Conservation (phyloP, 352 stramenopile species). For the Phytophthora foliorum region DNA sequence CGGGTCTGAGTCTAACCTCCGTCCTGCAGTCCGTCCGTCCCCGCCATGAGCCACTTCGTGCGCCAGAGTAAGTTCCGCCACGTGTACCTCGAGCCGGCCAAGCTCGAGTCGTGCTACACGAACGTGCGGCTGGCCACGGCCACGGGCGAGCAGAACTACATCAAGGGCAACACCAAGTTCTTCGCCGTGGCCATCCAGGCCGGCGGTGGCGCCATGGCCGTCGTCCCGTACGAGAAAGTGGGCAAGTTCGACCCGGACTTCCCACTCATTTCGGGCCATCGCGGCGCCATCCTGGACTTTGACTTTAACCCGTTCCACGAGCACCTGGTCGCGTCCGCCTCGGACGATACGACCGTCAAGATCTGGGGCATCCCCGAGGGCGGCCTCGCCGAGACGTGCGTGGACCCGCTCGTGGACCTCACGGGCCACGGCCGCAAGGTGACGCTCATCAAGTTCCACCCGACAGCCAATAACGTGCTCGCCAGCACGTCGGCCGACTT, state of each 20-base stretch:
- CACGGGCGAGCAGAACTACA: slow-evolving; percentile 99
- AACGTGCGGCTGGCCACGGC: slow-evolving; percentile 96
- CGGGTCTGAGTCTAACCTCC: not conserved
- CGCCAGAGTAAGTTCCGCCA: slow-evolving; percentile 98
- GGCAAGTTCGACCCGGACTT: slow-evolving; percentile 96
- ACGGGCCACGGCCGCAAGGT: slow-evolving; percentile 96
- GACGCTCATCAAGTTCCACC: slow-evolving; percentile 98
- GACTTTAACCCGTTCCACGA: slow-evolving; percentile 99
- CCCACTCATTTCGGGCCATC: slow-evolving; percentile 96
- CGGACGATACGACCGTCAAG: slow-evolving; percentile 98
- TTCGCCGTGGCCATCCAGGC: slow-evolving; percentile 96
- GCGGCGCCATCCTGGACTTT: slow-evolving; percentile 97
- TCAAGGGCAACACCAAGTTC: slow-evolving; percentile 99
- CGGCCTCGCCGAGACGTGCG: slow-evolving; percentile 95
- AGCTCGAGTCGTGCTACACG: slow-evolving; percentile 93
- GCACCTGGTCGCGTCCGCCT: slow-evolving; percentile 96
- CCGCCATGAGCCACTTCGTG: slow-evolving; percentile 95
- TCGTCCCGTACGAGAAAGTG: slow-evolving; percentile 95
- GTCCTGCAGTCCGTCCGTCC: not conserved
- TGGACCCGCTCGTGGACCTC: slow-evolving; percentile 97
- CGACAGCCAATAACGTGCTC: slow-evolving; percentile 97
- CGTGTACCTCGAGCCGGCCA: slow-evolving; percentile 98
- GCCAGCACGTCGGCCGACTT: slow-evolving; percentile 96
- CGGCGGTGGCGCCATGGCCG: slow-evolving; percentile 92
- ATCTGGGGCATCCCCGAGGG: slow-evolving; percentile 97